Percentiles rank a stretch among this genome's conserved stretches.
These are phyloP conservation scores for Suillus brevipes DNA, from an alignment of 768 basidiomycete genomes.

Conservation along the genomic window DNA sequence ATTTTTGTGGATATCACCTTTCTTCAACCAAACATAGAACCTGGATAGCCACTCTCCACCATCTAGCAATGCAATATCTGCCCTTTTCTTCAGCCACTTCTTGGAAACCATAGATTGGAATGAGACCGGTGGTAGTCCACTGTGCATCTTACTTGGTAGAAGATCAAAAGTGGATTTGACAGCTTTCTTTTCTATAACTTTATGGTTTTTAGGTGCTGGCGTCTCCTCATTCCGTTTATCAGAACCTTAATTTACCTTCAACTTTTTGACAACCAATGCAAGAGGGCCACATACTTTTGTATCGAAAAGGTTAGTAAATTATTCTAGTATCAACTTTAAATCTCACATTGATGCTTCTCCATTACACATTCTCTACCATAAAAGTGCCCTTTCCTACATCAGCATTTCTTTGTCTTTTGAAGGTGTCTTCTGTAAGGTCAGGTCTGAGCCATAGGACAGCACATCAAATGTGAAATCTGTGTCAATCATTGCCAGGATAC, in stretches of 20 bases:
- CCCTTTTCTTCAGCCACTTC: neutral
- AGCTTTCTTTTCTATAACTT: neutral
- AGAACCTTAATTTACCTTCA: neutral
- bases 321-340: neutral
- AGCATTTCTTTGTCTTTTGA: neutral
- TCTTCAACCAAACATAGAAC: neutral
- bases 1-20: neutral
- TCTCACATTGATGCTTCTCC: neutral
- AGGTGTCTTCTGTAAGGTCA: neutral
- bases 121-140: neutral
- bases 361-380: neutral
- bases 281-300: neutral
- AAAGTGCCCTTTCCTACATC: neutral
- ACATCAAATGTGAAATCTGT: neutral
- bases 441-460: neutral
- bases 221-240: neutral
- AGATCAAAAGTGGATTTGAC: neutral
- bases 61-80: neutral
- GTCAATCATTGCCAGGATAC: neutral
- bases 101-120: neutral
- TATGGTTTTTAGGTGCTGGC: neutral
- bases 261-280: neutral
- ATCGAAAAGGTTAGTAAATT: neutral
- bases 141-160: neutral
- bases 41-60: neutral